A percentile compares a stretch with the other conserved stretches of the same genome.
phyloP scores from a whole-genome alignment of 495 filamentous ascomycete genomes.

The Aspergillus ostianus region DNA sequence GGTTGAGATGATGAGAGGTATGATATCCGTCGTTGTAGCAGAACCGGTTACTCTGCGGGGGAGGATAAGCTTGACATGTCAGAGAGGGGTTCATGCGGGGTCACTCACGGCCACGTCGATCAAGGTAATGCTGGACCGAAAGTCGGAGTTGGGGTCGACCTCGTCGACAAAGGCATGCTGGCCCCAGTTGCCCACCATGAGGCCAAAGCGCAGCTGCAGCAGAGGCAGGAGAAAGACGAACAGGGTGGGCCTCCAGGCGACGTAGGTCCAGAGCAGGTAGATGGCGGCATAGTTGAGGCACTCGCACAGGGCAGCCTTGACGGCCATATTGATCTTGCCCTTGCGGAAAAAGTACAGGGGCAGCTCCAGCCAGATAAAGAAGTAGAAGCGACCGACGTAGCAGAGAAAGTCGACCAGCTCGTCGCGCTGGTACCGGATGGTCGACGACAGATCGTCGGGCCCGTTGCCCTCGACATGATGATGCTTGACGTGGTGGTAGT shows the following conservation, averaged over 20 bases:
- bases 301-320: conserved; percentile 57
- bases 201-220: conserved; percentile 54
- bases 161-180: conserved; percentile 75
- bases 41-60: conserved; percentile 61
- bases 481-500: conserved; percentile 81
- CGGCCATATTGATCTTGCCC: conserved; percentile 47
- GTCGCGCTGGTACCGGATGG: conserved; percentile 75
- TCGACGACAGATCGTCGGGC: conserved; percentile 70
- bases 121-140: conserved; percentile 67
- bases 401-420: conserved; percentile 57
- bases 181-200: conserved; percentile 77
- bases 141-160: conserved; percentile 65
- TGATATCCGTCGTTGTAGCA: conserved; percentile 80
- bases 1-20: conserved; percentile 74
- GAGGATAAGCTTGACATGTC: conserved; percentile 9
- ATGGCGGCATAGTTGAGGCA: conserved; percentile 49
- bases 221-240: conserved; percentile 64
- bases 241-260: conserved; percentile 50
- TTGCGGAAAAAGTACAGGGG: conserved; percentile 68
- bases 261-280: conserved; percentile 44
- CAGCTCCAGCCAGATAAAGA: conserved; percentile 70
- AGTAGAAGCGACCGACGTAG: conserved; percentile 70
- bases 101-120: conserved; percentile 67
- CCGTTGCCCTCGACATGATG: conserved; percentile 84
- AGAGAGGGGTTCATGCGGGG: conserved; percentile 6